These are phyloP conservation scores for Daldinia vernicosa DNA, from an alignment of 495 filamentous ascomycete genomes.

Conservation along the genomic window DNA sequence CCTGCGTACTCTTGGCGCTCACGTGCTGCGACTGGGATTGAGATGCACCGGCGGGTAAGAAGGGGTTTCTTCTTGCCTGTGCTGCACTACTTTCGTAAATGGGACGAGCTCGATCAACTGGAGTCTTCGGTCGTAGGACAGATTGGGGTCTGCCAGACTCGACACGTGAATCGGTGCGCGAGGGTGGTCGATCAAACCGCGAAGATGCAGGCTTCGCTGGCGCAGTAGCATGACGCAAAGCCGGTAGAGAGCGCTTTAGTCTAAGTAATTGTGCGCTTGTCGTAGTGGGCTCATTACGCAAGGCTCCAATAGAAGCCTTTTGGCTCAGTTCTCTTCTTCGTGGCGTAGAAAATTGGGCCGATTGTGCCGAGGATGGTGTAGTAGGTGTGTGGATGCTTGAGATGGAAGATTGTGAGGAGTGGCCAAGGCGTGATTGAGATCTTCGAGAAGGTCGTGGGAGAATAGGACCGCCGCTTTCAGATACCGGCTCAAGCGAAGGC, in stretches of 20 bases:
- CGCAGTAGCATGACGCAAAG: conserved; percentile 67
- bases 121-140: conserved; percentile 72
- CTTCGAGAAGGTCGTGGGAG: conserved; percentile 57
- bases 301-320: conserved; percentile 63
- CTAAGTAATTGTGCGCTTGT: conserved; percentile 78
- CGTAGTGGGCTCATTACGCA: conserved; percentile 69
- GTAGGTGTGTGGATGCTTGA: conserved; percentile 66
- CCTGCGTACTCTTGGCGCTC: conserved; percentile 73
- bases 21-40: conserved; percentile 81
- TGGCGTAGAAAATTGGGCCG: conserved; percentile 66
- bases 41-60: conserved; percentile 80
- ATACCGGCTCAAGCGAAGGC: conserved; percentile 90
- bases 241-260: conserved; percentile 88
- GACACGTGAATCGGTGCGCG: conserved; percentile 48
- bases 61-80: conserved; percentile 70
- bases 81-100: conserved; percentile 61
- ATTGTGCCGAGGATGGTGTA: conserved; percentile 62
- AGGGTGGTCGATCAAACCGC: conserved; percentile 63
- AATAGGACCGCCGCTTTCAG: conserved; percentile 83
- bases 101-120: conserved; percentile 68
- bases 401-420: conserved; percentile 72
- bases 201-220: conserved; percentile 53
- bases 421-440: conserved; percentile 71
- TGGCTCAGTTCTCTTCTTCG: conserved; percentile 65
- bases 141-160: conserved; percentile 52